Conservation (phyloP, 345 rosid species). For the Eucalyptus camaldulensis region DNA sequence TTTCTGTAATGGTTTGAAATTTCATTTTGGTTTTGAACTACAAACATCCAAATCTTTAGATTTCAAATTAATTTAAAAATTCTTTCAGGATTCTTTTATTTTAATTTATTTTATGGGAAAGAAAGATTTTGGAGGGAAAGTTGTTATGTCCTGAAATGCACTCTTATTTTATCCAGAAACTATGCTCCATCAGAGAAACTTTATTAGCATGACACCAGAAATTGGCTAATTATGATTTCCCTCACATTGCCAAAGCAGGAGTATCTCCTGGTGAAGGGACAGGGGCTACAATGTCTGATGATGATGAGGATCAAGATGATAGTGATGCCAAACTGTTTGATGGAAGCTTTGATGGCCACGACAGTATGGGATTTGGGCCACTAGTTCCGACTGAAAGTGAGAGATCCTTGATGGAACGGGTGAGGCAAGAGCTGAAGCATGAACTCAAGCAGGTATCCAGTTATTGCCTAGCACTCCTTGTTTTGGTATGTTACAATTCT, state of each 20-base stretch:
- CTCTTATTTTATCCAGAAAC: neutral
- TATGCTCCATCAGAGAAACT: neutral
- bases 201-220: neutral
- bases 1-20: neutral
- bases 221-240: neutral
- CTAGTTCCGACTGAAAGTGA: conserved; percentile 74
- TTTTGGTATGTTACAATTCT: neutral
- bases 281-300: conserved; percentile 87
- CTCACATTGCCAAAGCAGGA: conserved; percentile 23
- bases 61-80: neutral
- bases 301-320: conserved; percentile 67
- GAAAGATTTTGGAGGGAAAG: neutral
- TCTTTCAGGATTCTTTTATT: neutral
- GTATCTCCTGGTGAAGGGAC: conserved; percentile 75
- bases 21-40: neutral
- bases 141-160: neutral
- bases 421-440: conserved; percentile 74
- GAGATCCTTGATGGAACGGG: conserved; percentile 87
- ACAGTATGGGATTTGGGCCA: conserved; percentile 77
- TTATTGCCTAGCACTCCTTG: neutral
- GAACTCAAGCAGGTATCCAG: conserved; percentile 69
- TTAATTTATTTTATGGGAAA: neutral
- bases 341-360: conserved; percentile 34
- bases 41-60: neutral
- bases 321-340: conserved; percentile 46